These are phyloP conservation scores for Citropsis articulata DNA, from an alignment of 345 rosid species.

Conservation along the genomic window DNA sequence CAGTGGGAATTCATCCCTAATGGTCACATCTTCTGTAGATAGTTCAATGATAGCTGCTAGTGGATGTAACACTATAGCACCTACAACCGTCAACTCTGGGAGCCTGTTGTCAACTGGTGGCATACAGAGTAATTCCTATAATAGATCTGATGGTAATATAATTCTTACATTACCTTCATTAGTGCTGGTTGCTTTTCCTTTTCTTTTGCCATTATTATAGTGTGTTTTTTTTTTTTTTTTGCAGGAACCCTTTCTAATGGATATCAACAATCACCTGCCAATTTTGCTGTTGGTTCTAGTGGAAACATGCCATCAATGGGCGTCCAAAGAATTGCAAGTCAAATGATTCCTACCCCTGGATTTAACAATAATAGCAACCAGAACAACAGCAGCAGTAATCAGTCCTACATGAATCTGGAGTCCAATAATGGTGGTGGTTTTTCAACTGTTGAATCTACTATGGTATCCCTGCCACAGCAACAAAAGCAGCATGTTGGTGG, in stretches of 20 bases:
- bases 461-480: constrained; percentile 59
- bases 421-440: constrained; percentile 56
- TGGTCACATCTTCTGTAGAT: constrained; percentile 60
- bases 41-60: constrained; percentile 43
- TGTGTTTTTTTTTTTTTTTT: constrained; percentile 16
- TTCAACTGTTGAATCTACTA: constrained; percentile 64
- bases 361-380: constrained; percentile 41
- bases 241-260: constrained; percentile 68
- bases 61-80: constrained; percentile 49
- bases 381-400: constrained; percentile 39
- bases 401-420: constrained; percentile 63
- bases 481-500: constrained; percentile 61
- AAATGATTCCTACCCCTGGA: constrained; percentile 98
- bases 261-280: constrained; percentile 61
- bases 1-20: constrained; percentile 47
- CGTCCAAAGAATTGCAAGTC: constrained; percentile 60
- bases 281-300: constrained; percentile 64
- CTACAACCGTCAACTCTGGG: constrained; percentile 48
- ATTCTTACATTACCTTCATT: constrained; percentile 10
- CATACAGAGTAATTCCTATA: constrained; percentile 47
- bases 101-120: constrained; percentile 48
- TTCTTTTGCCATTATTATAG: constrained; percentile 5
- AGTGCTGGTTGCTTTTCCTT: constrained; percentile 10
- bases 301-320: constrained; percentile 70
- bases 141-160: constrained; percentile 45